Evolutionary conservation across 2,329 filamentous ascomycete species (phyloP).

Genomic region (Balansia obtecta): DNA sequence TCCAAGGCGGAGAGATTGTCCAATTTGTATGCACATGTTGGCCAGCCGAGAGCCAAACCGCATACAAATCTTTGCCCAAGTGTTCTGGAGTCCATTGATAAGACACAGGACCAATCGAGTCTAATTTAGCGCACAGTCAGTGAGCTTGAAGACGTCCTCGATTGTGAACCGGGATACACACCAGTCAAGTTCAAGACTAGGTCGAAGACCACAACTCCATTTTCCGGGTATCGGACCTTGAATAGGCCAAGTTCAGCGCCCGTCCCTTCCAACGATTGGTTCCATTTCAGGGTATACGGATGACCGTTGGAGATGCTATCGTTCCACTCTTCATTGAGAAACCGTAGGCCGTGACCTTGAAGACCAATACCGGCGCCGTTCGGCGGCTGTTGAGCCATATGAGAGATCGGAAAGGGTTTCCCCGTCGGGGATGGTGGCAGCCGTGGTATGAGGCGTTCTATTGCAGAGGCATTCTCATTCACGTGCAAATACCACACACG

Average conservation of each 20-base stretch:
- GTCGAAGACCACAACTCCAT: slow-evolving; percentile 18
- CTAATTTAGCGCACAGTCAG: slow-evolving; percentile 9
- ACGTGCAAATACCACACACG: not conserved
- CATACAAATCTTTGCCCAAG: slow-evolving; percentile 16
- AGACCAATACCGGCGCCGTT: slow-evolving; percentile 7
- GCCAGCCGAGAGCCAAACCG: slow-evolving; percentile 17
- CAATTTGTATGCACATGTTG: slow-evolving; percentile 14
- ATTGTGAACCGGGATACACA: slow-evolving; percentile 9
- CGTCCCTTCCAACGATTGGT: slow-evolving; percentile 13
- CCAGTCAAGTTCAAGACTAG: slow-evolving; percentile 18
- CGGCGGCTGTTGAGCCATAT: slow-evolving; percentile 12
- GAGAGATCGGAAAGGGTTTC: slow-evolving; percentile 3
- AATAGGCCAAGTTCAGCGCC: slow-evolving; percentile 17
- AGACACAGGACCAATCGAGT: slow-evolving; percentile 12
- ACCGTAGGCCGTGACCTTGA: slow-evolving; percentile 17
- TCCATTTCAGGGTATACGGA: slow-evolving; percentile 18
- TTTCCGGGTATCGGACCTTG: slow-evolving; percentile 17
- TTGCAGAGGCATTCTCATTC: slow-evolving; percentile 3
- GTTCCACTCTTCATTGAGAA: slow-evolving; percentile 22
- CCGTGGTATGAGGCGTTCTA: not conserved
- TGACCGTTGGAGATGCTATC: slow-evolving; percentile 20
- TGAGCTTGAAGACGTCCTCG: slow-evolving; percentile 4
- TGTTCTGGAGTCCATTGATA: slow-evolving; percentile 18
- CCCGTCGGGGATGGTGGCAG: slow-evolving; percentile 1
- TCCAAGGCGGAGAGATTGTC: slow-evolving; percentile 21